phyloP scores from a whole-genome alignment of 257 asterid species.

The Solanum corneliomulleri region DNA sequence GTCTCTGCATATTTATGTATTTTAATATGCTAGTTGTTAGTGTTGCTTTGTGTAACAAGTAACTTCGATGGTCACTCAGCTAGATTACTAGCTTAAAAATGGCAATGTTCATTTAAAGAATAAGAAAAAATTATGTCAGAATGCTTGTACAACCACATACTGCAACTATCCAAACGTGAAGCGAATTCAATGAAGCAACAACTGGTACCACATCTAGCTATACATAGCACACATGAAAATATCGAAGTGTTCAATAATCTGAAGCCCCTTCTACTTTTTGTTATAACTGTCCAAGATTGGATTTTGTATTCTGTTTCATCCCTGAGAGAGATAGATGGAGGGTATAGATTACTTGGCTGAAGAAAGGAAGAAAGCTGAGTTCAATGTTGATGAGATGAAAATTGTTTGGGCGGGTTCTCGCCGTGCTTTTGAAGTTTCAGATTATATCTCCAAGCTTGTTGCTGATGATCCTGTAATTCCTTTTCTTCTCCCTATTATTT shows the following conservation, averaged over 20 bases:
- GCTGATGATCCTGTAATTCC: constrained; percentile 74
- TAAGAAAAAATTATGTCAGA: background rate
- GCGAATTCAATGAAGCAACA: background rate
- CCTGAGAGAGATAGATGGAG: constrained; percentile 21
- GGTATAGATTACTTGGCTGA: constrained; percentile 60
- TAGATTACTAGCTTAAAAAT: background rate
- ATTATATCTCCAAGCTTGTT: constrained; percentile 91
- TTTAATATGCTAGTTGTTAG: background rate
- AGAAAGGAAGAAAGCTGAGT: constrained; percentile 80
- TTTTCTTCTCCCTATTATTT: background rate
- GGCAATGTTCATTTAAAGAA: background rate
- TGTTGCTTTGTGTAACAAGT: background rate
- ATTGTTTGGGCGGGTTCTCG: constrained; percentile 93
- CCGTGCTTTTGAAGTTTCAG: constrained; percentile 47
- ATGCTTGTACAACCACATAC: background rate
- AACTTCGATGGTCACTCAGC: background rate
- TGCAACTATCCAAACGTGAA: background rate
- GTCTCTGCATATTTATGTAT: background rate
- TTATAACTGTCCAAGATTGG: background rate
- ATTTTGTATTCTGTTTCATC: background rate
- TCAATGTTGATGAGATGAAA: constrained; percentile 84
- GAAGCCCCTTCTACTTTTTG: background rate
- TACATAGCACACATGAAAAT: background rate
- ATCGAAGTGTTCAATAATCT: background rate
- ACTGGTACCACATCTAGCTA: background rate